phyloP scores from a whole-genome alignment of 1,139 yeast genomes.

The Protomyces macrosporus region DNA sequence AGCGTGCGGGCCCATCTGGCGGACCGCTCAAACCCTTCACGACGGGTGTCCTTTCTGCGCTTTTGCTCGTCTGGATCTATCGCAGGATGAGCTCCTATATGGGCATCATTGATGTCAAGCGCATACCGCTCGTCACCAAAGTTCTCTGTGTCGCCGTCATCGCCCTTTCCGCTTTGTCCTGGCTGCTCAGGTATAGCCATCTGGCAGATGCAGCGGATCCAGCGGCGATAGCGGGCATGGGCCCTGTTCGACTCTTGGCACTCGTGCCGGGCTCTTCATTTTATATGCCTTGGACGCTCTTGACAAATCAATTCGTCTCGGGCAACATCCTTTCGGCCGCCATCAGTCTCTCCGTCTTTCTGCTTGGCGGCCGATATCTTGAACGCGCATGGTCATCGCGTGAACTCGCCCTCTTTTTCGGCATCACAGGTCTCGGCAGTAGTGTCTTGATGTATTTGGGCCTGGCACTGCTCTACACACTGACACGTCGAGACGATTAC shows the following conservation, averaged over 20 bases:
- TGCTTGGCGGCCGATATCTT: conserved; percentile 51
- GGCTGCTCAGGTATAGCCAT: conserved; percentile 5
- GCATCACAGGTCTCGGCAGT: conserved; percentile 56
- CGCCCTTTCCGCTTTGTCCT: conserved; percentile 12
- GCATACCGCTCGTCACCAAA: conserved; percentile 14
- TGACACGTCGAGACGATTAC: conserved; percentile 28
- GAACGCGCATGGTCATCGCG: conserved; percentile 55
- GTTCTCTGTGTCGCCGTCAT: conserved; percentile 4
- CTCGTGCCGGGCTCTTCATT: conserved; percentile 61
- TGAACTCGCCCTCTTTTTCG: conserved; percentile 56
- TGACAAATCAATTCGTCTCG: conserved; percentile 69
- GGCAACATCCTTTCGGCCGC: conserved; percentile 48
- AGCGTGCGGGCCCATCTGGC: too few relatives aligned
- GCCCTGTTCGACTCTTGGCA: conserved; percentile 43
- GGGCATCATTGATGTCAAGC: conserved; percentile 3
- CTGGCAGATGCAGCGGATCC: not conserved
- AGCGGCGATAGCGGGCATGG: not conserved
- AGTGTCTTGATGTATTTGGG: conserved; percentile 48
- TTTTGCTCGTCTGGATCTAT: not conserved
- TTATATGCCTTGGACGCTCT: conserved; percentile 66
- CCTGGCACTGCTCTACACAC: conserved; percentile 42
- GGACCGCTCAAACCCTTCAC: not conserved
- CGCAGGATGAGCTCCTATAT: not conserved
- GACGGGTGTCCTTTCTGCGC: not conserved
- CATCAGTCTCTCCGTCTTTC: conserved; percentile 49